Evolutionary conservation across 371 early-diverging fungal species (phyloP), one percentile per base, ranked within the genome.

Genomic region (Rhizopus arrhizus): DNA sequence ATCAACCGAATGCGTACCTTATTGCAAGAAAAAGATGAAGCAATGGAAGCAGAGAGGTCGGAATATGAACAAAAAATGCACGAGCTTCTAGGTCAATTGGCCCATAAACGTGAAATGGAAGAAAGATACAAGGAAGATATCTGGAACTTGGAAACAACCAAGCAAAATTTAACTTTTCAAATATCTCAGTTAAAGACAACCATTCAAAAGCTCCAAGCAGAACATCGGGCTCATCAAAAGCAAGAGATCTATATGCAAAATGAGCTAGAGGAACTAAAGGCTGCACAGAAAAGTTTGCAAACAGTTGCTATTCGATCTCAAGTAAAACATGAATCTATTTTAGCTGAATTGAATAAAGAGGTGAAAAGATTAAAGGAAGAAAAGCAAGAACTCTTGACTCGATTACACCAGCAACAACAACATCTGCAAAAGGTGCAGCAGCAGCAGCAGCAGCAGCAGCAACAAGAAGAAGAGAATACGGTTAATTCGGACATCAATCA

Each of bases 21-120:
- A 2, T 43, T 80, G 29, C 70, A 79, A 64, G 79, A 84, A 64
- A 73, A 82, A 9, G 82, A 89, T 16, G 79, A 77, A 59, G 67
- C 75, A 9, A 70, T 86, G 13, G 85, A 86, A 49, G 70, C 71
- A 12, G 79, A 85, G 34, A 82, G 78, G 48, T 65, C 63, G 12
- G 88, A 87, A 35, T 74, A 77, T 28, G 81, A 82, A 16, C 81
- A 78, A 13, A 73, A 75, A 22, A 73, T 85, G 16, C 85, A 86
- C 28, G 72, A 77, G 2, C 69, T 86, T 43, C 66, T 69, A 22
- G 78, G 79, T 36, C 81, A 84, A 50, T 55, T 85, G 11, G 66
- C 80, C 5, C 72, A 77, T 32, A 81, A 77, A 32, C 64, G 68
- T 47, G 80, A 84, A 45, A 60, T 56, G 12, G 84, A 85, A 68